These are phyloP conservation scores for Neospora caninum DNA, from an alignment of 169 alveolate species.

Conservation along the genomic window DNA sequence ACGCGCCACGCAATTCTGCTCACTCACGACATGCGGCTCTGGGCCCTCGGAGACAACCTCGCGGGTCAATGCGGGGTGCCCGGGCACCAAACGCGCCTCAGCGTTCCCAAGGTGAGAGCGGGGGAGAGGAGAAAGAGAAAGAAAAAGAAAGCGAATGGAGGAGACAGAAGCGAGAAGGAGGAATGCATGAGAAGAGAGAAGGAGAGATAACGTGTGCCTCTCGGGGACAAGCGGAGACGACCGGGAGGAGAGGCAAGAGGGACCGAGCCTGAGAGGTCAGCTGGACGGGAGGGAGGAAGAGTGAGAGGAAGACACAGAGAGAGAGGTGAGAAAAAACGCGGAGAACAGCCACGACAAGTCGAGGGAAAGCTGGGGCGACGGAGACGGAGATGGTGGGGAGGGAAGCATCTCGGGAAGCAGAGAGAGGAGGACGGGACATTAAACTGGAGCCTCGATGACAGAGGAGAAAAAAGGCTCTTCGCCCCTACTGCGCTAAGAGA, in stretches of 20 bases:
- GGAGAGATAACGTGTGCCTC: not conserved
- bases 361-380: no score
- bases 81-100: slow-evolving; percentile 32
- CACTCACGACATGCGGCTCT: slow-evolving; percentile 45
- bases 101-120: slow-evolving; percentile 44
- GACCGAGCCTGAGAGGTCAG: not conserved
- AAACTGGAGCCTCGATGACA: no score
- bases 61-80: slow-evolving; percentile 63
- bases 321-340: no score
- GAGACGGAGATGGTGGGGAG: no score
- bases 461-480: no score
- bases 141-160: not conserved
- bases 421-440: no score
- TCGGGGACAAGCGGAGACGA: no score
- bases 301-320: not conserved
- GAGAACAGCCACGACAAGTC: no score
- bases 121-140: not conserved
- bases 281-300: not conserved
- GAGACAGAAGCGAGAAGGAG: not conserved
- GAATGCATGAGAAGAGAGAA: not conserved
- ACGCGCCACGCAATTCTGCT: slow-evolving; percentile 31
- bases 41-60: slow-evolving; percentile 60
- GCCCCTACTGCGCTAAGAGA: not conserved
- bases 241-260: not conserved
- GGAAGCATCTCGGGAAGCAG: no score